Conservation (phyloP, 768 basidiomycete genomes). For the Tulasnella sp. region DNA sequence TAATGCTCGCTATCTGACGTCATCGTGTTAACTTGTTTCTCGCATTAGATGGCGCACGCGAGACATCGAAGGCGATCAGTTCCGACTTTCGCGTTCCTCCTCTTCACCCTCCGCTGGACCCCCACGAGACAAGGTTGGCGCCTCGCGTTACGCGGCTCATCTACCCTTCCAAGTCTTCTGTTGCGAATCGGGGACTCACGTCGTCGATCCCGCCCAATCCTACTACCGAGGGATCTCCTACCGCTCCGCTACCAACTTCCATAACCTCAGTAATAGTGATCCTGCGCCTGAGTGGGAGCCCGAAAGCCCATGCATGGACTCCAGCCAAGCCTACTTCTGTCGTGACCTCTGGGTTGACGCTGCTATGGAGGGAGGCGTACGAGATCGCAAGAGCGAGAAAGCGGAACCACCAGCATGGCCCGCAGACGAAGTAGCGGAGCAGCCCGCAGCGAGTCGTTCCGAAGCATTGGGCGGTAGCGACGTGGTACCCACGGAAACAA, state of each 20-base stretch:
- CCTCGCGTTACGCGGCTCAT: conserved; percentile 77
- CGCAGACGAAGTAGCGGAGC: conserved; percentile 1
- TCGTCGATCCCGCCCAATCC: conserved; percentile 89
- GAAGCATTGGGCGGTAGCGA: neutral
- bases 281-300: conserved; percentile 43
- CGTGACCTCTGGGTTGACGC: conserved; percentile 91
- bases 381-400: conserved; percentile 5
- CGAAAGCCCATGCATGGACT: conserved; percentile 86
- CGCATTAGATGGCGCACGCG: conserved; percentile 80
- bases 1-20: neutral
- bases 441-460: neutral
- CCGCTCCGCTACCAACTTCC: conserved; percentile 67
- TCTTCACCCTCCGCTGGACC: conserved; percentile 85
- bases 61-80: conserved; percentile 96
- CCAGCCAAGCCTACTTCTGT: conserved; percentile 97
- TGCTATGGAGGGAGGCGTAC: conserved; percentile 48
- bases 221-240: conserved; percentile 88
- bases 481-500: neutral
- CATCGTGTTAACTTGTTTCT: no score
- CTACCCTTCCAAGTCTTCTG: conserved; percentile 98
- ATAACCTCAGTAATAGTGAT: conserved; percentile 40
- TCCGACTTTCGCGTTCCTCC: conserved; percentile 91
- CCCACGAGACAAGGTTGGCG: conserved; percentile 74
- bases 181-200: conserved; percentile 95
- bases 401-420: neutral